Conservation (phyloP, 2,329 filamentous ascomycete species). For the Aspergillus intermedius region DNA sequence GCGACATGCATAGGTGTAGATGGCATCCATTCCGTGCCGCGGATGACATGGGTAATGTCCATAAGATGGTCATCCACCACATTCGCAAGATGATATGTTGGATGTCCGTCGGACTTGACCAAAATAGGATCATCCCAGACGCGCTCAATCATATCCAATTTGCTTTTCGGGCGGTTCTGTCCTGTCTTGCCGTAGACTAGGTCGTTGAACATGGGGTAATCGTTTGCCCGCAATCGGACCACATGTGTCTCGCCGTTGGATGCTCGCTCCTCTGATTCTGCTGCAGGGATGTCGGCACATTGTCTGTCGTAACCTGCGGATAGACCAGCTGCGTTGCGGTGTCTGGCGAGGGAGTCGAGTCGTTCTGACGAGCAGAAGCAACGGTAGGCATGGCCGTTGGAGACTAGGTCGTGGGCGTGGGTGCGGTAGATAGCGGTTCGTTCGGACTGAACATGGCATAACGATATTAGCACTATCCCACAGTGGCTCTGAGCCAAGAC, state of each 20-base stretch:
- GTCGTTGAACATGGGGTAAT: constrained; percentile 64
- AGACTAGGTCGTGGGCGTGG: constrained; percentile 63
- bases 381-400: constrained; percentile 71
- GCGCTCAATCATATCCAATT: constrained; percentile 37
- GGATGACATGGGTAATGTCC: constrained; percentile 91
- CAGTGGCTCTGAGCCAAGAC: constrained; percentile 1
- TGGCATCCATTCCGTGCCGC: constrained; percentile 93
- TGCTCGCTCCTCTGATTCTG: constrained; percentile 66
- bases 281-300: constrained; percentile 60
- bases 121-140: constrained; percentile 78
- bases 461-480: background rate
- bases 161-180: constrained; percentile 48
- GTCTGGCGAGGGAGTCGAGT: constrained; percentile 59
- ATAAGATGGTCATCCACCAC: constrained; percentile 94
- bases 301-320: constrained; percentile 62
- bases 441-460: constrained; percentile 57
- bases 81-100: constrained; percentile 95
- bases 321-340: constrained; percentile 54
- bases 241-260: constrained; percentile 64
- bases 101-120: constrained; percentile 83
- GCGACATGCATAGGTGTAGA: constrained; percentile 75
- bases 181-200: constrained; percentile 64
- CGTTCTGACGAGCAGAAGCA: constrained; percentile 81
- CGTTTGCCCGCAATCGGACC: constrained; percentile 65
- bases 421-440: constrained; percentile 65